Conservation (phyloP, 2,329 filamentous ascomycete genomes). For the Colletotrichum noveboracense region DNA sequence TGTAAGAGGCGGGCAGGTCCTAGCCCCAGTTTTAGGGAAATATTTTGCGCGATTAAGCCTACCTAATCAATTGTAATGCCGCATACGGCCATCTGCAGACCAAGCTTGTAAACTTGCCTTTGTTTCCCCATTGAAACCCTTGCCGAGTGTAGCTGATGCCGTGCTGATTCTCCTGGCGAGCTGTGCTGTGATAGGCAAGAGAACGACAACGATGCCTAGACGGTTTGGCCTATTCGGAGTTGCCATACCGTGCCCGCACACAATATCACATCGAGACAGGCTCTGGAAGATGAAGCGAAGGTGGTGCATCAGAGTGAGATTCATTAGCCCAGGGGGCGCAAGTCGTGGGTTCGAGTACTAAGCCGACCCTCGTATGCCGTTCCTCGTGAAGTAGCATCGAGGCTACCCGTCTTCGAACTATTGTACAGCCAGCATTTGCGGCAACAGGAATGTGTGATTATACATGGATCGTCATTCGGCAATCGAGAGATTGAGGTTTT, state of each 20-base stretch:
- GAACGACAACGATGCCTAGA: not conserved
- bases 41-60: not conserved
- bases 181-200: not conserved
- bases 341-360: not conserved
- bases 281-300: not conserved
- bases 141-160: not conserved
- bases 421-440: constrained; percentile 21
- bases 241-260: not conserved
- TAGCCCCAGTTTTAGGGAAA: not conserved
- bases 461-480: constrained; percentile 14
- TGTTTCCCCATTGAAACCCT: not conserved
- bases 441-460: constrained; percentile 13
- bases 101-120: not conserved
- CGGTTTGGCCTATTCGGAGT: not conserved
- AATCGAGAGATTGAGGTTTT: not conserved
- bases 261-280: not conserved
- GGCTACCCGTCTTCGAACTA: constrained; percentile 8
- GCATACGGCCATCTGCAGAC: not conserved
- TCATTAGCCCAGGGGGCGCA: not conserved
- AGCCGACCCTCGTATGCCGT: not conserved
- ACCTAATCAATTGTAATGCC: not conserved
- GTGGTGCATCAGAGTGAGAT: not conserved
- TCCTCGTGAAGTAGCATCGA: constrained; percentile 8
- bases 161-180: not conserved
- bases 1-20: constrained; percentile 1